A percentile compares a stretch with the other conserved stretches of the same genome.
Evolutionary conservation across 805 yeast species (phyloP).

Genomic region (Candida maltosa): DNA sequence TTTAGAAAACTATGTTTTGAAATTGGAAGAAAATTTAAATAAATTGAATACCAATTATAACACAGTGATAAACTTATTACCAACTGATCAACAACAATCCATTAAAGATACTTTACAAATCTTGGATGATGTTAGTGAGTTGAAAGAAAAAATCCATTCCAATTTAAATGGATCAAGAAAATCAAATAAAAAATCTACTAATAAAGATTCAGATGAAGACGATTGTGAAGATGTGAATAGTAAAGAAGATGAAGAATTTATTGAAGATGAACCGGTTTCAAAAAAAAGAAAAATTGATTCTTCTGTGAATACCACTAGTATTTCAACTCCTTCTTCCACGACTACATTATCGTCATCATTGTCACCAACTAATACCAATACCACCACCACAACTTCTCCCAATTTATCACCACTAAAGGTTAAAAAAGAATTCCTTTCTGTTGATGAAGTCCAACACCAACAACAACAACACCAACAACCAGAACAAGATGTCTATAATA

Average conservation of each 20-base stretch:
- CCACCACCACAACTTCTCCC: conserved; percentile 1
- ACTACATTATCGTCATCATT: background rate
- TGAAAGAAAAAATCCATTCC: conserved; percentile 24
- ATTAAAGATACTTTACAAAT: conserved; percentile 7
- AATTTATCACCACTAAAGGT: no score
- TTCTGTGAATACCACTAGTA: background rate
- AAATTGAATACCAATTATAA: conserved; percentile 22
- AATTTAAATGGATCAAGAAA: conserved; percentile 16
- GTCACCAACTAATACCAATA: background rate
- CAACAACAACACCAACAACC: no score
- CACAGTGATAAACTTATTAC: conserved; percentile 12
- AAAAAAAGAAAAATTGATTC: conserved; percentile 5
- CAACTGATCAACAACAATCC: conserved; percentile 8
- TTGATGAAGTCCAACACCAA: no score
- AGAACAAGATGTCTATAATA: background rate
- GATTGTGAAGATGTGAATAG: conserved; percentile 7
- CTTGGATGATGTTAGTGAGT: conserved; percentile 17
- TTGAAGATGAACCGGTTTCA: background rate
- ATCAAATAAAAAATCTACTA: conserved; percentile 2
- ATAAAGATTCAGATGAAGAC: conserved; percentile 5
- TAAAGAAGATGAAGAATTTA: conserved; percentile 3
- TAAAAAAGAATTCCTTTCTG: no score
- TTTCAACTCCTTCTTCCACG: background rate
- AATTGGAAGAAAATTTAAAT: conserved; percentile 36
- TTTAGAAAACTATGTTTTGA: conserved; percentile 59